Conservation (phyloP, 2,329 filamentous ascomycete genomes). For the Colletotrichum magnum region DNA sequence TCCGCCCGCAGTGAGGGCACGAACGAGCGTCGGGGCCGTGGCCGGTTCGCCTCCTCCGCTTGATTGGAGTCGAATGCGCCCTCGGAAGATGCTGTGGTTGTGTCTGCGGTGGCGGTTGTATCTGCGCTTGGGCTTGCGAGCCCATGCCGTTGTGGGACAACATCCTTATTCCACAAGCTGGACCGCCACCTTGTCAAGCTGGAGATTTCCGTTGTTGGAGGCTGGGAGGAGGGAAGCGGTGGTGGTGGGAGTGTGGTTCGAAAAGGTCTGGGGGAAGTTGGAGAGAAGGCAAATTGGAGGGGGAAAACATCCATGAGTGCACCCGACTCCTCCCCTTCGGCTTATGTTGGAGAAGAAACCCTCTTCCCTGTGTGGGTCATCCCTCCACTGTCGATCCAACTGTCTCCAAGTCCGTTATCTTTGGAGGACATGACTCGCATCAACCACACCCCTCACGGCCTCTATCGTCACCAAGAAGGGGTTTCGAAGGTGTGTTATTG, state of each 20-base stretch:
- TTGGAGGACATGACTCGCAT: conserved; percentile 36
- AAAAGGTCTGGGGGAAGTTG: conserved; percentile 27
- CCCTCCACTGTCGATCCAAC: neutral
- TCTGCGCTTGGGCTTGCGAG: conserved; percentile 19
- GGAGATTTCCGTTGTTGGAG: no score
- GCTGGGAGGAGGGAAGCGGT: no score
- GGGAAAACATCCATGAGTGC: neutral
- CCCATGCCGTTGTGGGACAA: conserved; percentile 29
- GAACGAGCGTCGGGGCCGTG: conserved; percentile 43
- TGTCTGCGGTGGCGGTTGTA: conserved; percentile 33
- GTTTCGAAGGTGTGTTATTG: neutral
- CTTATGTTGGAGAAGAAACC: conserved; percentile 40
- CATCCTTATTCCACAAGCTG: conserved; percentile 21
- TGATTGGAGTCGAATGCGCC: conserved; percentile 39
- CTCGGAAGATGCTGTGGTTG: conserved; percentile 32
- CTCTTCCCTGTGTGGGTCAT: conserved; percentile 14
- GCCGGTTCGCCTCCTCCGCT: conserved; percentile 43
- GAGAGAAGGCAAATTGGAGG: conserved; percentile 32
- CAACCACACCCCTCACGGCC: conserved; percentile 8
- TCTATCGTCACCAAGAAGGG: conserved; percentile 4
- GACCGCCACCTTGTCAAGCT: no score
- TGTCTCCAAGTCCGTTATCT: conserved; percentile 33
- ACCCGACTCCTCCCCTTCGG: conserved; percentile 10
- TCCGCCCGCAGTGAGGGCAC: conserved; percentile 58
- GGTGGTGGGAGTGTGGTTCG: conserved; percentile 25